Base-by-base conservation (phyloP, 495 filamentous ascomycete species). In the Aspergillus sclerotioniger region DNA sequence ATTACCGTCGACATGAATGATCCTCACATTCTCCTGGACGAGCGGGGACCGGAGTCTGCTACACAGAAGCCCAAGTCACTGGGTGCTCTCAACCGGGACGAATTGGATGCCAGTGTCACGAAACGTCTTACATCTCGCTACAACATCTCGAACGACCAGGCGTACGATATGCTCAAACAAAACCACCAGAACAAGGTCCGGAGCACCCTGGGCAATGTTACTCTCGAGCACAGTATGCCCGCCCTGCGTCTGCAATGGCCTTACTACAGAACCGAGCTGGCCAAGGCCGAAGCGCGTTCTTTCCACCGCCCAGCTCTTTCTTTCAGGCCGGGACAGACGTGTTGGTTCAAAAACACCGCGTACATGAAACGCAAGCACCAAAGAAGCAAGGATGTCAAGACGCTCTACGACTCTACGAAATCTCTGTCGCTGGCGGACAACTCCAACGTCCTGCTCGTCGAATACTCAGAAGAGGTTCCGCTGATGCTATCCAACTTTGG, bases 181-280 rank as follows among this genome's bases (percentile, higher is more conserved):
- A 99, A 97, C 68, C 90, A 92, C 61, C 90, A 95, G 74, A 93
- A 88, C 79, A 96, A 95, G 73, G 87, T 99, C 60, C 87, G 94
- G 41, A 93, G 91, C 47, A 95, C 89, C 0, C 79, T 99, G 52
- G 90, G 91, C 7, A 90, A 89, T 61, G 77, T 95, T 32, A 81
- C 85, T 17, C 83, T 99, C 28, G 94, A 98, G 72, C 94, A 99
- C 72, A 88, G 87, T 70, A 78, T 96, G 79, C 91, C 94, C 15
- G 94, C 94, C 16, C 77, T 93, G 58, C 89, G 91, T 60, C 75
- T 99, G 29, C 88, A 94, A 60, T 97, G 90, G 82, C 94, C 94
- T 49, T 96, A 86, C 74, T 99, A 98, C 76, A 88, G 87, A 67
- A 88, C 91, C 10, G 91, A 90, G 62, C 78, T 97, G 33, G 79